A percentile compares a stretch with the other conserved stretches of the same genome.
These are phyloP conservation scores for Fusarium sp. DNA, from an alignment of 2,329 filamentous ascomycete species.

Conservation along the genomic window DNA sequence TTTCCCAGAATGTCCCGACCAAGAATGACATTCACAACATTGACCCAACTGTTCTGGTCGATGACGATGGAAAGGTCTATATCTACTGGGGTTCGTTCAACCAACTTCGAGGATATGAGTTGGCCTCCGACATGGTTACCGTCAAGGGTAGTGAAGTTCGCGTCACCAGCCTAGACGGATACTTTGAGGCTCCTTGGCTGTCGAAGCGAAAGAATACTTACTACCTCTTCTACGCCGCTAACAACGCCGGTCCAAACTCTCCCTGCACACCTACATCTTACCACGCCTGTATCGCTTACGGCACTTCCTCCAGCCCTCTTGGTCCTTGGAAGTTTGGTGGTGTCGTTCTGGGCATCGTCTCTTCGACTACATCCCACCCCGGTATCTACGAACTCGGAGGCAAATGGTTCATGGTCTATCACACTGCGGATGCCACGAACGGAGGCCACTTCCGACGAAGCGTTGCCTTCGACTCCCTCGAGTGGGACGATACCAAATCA, in stretches of 20 bases:
- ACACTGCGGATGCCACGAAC: constrained; percentile 51
- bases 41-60: constrained; percentile 54
- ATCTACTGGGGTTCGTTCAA: constrained; percentile 56
- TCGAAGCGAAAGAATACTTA: constrained; percentile 52
- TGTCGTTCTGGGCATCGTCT: constrained; percentile 52
- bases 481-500: constrained; percentile 47
- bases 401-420: constrained; percentile 51
- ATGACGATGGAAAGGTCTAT: constrained; percentile 51
- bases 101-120: constrained; percentile 50
- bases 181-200: constrained; percentile 56
- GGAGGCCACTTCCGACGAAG: constrained; percentile 53
- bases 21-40: constrained; percentile 55
- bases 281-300: constrained; percentile 55
- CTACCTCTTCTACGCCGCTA: constrained; percentile 56
- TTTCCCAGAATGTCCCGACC: constrained; percentile 50
- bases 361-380: constrained; percentile 53
- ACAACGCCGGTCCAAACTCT: constrained; percentile 52
- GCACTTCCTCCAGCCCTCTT: constrained; percentile 49
- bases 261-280: constrained; percentile 54
- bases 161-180: constrained; percentile 47
- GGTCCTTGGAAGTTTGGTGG: constrained; percentile 53
- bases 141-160: constrained; percentile 39
- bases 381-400: constrained; percentile 48
- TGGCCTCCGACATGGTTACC: constrained; percentile 54
- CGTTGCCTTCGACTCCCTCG: constrained; percentile 50